Conservation (phyloP, 2,329 filamentous ascomycete species). For the Chaetomium globosum region DNA sequence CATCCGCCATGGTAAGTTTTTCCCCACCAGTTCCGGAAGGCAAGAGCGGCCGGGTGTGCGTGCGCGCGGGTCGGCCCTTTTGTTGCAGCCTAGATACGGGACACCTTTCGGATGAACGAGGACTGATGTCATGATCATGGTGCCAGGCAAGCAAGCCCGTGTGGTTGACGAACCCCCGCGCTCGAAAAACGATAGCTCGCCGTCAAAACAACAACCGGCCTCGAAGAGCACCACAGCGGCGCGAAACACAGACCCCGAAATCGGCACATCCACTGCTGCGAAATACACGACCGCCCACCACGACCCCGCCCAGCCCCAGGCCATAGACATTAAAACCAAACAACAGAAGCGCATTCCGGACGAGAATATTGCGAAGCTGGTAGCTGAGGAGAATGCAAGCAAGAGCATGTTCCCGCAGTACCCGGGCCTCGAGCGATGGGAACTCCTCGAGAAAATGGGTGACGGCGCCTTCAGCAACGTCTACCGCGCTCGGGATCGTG, state of each 20-base stretch:
- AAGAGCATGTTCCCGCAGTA: constrained; percentile 84
- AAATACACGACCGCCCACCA: constrained; percentile 52
- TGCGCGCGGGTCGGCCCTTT: not conserved
- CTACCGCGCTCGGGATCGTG: constrained; percentile 79
- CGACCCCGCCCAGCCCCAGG: constrained; percentile 66
- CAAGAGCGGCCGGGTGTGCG: not conserved
- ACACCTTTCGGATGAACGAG: constrained; percentile 39
- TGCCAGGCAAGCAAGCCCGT: constrained; percentile 82
- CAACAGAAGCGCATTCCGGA: constrained; percentile 56
- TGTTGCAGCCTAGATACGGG: not conserved
- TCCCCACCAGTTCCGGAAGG: not conserved
- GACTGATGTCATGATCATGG: constrained; percentile 34
- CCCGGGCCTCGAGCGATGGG: constrained; percentile 82
- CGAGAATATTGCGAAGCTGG: constrained; percentile 76
- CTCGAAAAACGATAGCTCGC: constrained; percentile 54
- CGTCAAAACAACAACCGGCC: constrained; percentile 56
- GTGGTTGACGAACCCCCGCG: constrained; percentile 57
- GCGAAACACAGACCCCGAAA: constrained; percentile 49
- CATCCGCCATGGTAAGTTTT: constrained; percentile 76
- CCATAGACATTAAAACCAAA: constrained; percentile 47
- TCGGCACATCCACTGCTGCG: constrained; percentile 50
- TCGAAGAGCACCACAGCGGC: constrained; percentile 55
- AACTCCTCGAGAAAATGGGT: constrained; percentile 93
- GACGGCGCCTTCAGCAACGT: constrained; percentile 99
- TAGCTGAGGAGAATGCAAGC: constrained; percentile 87